Conservation (phyloP, 768 basidiomycete genomes). For the Galerina marginata region DNA sequence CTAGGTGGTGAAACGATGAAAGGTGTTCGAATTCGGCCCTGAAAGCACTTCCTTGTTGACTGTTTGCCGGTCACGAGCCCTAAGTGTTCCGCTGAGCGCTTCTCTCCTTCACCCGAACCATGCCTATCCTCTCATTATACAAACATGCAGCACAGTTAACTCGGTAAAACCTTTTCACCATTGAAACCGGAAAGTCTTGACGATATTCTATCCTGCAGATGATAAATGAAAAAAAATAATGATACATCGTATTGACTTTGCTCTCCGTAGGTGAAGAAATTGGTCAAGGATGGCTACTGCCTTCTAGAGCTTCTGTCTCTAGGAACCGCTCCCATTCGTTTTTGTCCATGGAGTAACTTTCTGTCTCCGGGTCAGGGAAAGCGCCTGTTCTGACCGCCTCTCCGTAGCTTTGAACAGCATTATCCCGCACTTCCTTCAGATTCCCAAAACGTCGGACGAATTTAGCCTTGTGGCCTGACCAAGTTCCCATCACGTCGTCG, state of each 20-base stretch:
- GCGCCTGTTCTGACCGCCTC: slow-evolving; percentile 74
- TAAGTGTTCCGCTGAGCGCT: too few species aligned
- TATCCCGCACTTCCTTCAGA: slow-evolving; percentile 62
- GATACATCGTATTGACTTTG: not conserved
- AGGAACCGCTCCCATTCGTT: slow-evolving; percentile 75
- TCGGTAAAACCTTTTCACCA: not conserved
- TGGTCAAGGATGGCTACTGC: not conserved
- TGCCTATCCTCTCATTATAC: too few species aligned
- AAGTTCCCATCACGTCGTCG: slow-evolving; percentile 88
- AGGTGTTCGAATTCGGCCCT: too few species aligned
- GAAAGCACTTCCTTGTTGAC: too few species aligned
- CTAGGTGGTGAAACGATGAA: too few species aligned
- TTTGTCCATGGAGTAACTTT: slow-evolving; percentile 84
- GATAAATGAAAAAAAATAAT: slow-evolving; percentile 2
- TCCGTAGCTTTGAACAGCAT: slow-evolving; percentile 73
- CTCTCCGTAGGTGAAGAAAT: not conserved
- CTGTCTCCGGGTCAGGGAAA: slow-evolving; percentile 75
- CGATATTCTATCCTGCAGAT: not conserved
- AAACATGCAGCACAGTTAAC: not conserved
- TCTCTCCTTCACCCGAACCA: too few species aligned
- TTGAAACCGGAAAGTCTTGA: not conserved
- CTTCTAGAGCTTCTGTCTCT: slow-evolving; percentile 20
- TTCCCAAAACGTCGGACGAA: slow-evolving; percentile 93
- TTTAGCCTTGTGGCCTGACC: slow-evolving; percentile 84
- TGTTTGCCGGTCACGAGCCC: too few species aligned